phyloP scores from a whole-genome alignment of 768 basidiomycete species.

The Galerina marginata region DNA sequence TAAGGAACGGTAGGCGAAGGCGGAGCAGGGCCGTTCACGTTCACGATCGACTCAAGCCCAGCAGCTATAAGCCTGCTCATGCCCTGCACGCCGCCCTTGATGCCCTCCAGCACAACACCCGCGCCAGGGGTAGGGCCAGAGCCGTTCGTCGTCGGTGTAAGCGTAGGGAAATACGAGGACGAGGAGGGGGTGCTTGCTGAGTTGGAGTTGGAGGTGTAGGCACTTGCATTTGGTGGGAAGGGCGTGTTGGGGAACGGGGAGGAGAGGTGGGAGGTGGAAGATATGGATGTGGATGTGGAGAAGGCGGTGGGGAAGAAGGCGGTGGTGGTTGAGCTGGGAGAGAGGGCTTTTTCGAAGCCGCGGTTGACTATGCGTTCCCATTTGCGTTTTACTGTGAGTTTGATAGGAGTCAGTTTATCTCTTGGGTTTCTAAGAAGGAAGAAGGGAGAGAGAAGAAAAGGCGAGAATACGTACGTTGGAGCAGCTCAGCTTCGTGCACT shows the following conservation, averaged over 20 bases:
- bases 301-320: constrained; percentile 11
- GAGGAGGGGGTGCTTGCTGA: neutral
- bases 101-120: constrained; percentile 55
- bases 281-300: constrained; percentile 3
- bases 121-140: constrained; percentile 8
- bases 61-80: constrained; percentile 62
- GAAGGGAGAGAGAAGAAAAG: neutral
- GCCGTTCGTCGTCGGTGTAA: neutral
- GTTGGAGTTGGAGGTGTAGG: neutral
- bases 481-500: constrained; percentile 73
- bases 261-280: neutral
- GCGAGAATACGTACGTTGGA: constrained; percentile 51
- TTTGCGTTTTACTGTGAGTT: constrained; percentile 70
- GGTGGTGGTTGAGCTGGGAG: constrained; percentile 12
- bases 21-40: constrained; percentile 8
- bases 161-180: constrained; percentile 3
- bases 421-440: neutral
- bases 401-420: neutral
- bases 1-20: neutral
- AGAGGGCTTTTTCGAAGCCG: constrained; percentile 50
- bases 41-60: constrained; percentile 35
- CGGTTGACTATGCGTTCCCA: constrained; percentile 83
- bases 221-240: neutral
- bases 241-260: neutral
- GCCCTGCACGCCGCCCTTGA: constrained; percentile 69